Conservation (phyloP, 768 basidiomycete species). For the Tylopilus rubrobrunneus region DNA sequence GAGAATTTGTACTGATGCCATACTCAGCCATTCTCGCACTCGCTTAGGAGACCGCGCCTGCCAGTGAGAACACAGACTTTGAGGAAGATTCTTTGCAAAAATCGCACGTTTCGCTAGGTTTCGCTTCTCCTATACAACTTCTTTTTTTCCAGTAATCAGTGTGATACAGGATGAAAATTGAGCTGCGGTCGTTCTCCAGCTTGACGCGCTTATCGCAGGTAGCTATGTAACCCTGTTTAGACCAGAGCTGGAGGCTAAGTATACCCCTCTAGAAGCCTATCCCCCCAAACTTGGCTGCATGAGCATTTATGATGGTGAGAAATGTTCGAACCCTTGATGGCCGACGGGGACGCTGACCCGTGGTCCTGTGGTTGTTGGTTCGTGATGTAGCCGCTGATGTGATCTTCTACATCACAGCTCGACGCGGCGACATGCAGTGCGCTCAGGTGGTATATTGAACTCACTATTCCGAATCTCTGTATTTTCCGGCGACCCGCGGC, state of each 20-base stretch:
- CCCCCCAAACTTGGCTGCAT: slow-evolving; percentile 1
- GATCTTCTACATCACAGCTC: background rate
- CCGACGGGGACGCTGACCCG: background rate
- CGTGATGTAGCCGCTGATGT: background rate
- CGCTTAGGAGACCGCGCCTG: background rate
- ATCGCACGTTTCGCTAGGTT: background rate
- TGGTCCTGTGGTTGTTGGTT: background rate
- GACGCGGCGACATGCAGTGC: no score
- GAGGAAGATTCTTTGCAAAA: background rate
- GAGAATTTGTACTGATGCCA: background rate
- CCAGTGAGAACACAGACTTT: background rate
- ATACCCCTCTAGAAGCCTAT: background rate
- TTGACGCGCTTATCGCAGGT: background rate
- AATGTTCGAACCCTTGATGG: background rate
- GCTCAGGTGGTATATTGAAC: background rate
- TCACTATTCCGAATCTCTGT: no score
- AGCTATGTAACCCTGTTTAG: background rate
- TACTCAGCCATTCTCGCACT: background rate
- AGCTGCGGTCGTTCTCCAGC: background rate
- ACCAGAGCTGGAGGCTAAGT: background rate
- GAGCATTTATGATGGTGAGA: background rate
- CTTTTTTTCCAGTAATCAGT: background rate
- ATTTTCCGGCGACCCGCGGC: background rate
- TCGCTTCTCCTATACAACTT: background rate
- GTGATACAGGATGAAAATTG: background rate